phyloP scores from a whole-genome alignment of 441 rosid species.

The Metrosideros polymorpha region DNA sequence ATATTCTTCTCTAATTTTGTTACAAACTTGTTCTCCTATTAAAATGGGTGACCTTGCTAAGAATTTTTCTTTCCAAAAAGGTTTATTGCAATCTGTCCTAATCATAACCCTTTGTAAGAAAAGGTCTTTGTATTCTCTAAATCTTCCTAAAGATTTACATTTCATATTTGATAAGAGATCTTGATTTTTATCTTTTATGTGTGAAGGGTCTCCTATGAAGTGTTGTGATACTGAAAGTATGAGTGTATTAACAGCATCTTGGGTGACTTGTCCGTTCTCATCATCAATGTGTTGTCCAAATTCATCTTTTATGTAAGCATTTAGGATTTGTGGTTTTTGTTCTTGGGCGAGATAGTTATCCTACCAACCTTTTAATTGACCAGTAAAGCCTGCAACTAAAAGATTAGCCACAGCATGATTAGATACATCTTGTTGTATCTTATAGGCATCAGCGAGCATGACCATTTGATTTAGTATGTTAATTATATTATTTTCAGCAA shows the following conservation, averaged over 20 bases:
- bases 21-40: not conserved
- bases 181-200: no score
- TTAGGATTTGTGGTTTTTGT: no score
- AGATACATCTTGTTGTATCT: not conserved
- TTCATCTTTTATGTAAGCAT: not conserved
- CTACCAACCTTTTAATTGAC: not conserved
- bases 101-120: not conserved
- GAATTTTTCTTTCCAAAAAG: no score
- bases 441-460: not conserved
- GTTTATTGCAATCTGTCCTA: not conserved
- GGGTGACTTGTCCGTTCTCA: not conserved
- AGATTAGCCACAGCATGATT: not conserved
- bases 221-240: not conserved
- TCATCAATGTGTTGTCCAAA: not conserved
- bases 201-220: not conserved
- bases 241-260: not conserved
- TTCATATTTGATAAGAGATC: no score
- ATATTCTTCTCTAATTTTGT: not conserved
- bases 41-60: not conserved
- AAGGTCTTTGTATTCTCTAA: no score
- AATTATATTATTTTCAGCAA: no score
- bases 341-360: no score
- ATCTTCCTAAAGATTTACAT: no score
- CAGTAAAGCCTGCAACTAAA: accelerated
- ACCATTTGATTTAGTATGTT: no score